Percentiles rank a stretch among this genome's conserved stretches.
Conservation (phyloP, 169 alveolate genomes). For the Plasmodium cynomolgi region DNA sequence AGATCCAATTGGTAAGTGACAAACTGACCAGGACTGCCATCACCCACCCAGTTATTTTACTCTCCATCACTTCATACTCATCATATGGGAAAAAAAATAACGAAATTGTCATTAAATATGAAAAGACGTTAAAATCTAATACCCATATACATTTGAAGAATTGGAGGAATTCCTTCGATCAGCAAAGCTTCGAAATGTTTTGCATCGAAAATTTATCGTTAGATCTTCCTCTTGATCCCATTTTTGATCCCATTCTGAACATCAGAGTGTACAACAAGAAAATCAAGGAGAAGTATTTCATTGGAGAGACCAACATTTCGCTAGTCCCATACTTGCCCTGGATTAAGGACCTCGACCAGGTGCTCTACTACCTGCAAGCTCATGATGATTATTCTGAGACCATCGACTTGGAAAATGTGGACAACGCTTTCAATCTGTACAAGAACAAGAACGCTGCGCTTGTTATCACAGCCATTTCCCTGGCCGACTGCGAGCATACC, state of each 20-base stretch:
- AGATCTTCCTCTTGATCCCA: slow-evolving; percentile 89
- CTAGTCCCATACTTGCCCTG: slow-evolving; percentile 87
- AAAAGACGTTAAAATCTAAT: slow-evolving; percentile 73
- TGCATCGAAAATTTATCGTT: slow-evolving; percentile 82
- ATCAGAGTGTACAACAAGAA: slow-evolving; percentile 84
- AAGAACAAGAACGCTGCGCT: slow-evolving; percentile 69
- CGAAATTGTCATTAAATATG: slow-evolving; percentile 76
- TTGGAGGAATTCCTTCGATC: slow-evolving; percentile 85
- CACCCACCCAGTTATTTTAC: slow-evolving; percentile 48
- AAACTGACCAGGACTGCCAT: not conserved
- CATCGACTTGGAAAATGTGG: slow-evolving; percentile 78
- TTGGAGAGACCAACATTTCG: slow-evolving; percentile 84
- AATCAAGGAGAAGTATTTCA: slow-evolving; percentile 80
- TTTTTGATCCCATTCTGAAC: slow-evolving; percentile 89
- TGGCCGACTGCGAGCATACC: slow-evolving; percentile 50
- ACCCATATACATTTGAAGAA: slow-evolving; percentile 79
- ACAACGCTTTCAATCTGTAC: slow-evolving; percentile 65
- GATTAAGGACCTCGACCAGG: slow-evolving; percentile 83
- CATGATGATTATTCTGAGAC: slow-evolving; percentile 85
- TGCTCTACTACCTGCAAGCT: slow-evolving; percentile 82
- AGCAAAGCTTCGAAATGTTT: slow-evolving; percentile 88
- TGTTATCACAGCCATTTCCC: slow-evolving; percentile 58
- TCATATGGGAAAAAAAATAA: slow-evolving; percentile 72
- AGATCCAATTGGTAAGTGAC: not conserved
- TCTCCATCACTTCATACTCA: slow-evolving; percentile 71